Evolutionary conservation across 23 red algal genomes (phyloP).

Genomic region (Chondrus crispus): DNA sequence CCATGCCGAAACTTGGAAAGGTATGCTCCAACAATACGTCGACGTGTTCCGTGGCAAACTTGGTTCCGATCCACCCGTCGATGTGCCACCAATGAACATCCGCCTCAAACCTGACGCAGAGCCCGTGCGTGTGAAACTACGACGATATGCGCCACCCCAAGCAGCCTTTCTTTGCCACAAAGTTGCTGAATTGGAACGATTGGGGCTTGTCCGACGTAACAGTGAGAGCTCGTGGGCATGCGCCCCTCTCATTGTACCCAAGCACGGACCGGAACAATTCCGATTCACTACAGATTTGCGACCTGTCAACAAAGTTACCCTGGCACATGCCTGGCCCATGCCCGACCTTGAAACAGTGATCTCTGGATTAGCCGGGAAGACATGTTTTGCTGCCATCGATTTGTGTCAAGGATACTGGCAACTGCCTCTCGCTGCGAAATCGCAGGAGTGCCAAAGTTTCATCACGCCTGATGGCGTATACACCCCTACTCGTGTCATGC

Average conservation of each 20-base stretch:
- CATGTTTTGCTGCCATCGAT: neutral
- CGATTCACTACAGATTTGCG: conserved; percentile 13
- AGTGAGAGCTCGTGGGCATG: neutral
- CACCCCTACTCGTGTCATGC: neutral
- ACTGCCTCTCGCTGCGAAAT: neutral
- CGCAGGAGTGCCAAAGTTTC: conserved; percentile 2
- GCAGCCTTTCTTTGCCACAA: neutral
- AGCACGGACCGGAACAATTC: neutral
- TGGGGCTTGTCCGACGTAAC: neutral
- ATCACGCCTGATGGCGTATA: conserved; percentile 18
- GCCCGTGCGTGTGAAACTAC: neutral
- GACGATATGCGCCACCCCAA: neutral
- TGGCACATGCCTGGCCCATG: neutral
- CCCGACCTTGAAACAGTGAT: neutral
- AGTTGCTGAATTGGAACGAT: neutral
- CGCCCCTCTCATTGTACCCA: neutral
- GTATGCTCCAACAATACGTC: neutral
- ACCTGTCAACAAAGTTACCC: neutral
- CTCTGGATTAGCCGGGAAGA: neutral
- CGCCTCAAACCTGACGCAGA: neutral
- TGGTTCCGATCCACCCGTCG: neutral
- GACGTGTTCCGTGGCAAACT: neutral
- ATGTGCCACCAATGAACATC: neutral
- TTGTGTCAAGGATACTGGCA: neutral
- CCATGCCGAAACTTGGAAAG: neutral